Evolutionary conservation across 345 rosid genomes (phyloP).

Genomic region (Trapa bicornis): DNA sequence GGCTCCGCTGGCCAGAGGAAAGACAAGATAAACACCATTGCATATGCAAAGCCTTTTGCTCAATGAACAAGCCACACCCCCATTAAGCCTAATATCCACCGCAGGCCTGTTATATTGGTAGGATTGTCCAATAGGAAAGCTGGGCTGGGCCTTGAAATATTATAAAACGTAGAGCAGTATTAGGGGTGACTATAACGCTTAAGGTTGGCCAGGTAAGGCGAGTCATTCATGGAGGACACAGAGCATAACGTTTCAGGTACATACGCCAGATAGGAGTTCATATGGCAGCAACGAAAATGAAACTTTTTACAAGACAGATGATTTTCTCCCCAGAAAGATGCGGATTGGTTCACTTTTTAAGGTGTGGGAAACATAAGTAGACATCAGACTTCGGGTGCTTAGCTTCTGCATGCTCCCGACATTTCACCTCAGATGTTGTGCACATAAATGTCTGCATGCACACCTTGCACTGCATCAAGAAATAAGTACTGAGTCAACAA

Average conservation of each 20-base stretch:
- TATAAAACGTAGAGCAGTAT: too few species aligned
- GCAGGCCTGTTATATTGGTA: too few species aligned
- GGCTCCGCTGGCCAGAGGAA: too few species aligned
- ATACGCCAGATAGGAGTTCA: neutral
- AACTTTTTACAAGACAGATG: neutral
- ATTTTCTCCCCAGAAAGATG: neutral
- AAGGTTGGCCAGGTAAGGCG: neutral
- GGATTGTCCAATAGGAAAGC: too few species aligned
- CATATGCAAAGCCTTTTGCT: too few species aligned
- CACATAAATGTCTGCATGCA: constrained; percentile 65
- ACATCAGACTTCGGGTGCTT: constrained; percentile 43
- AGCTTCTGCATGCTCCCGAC: constrained; percentile 57
- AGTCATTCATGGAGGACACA: neutral
- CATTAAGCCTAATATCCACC: too few species aligned
- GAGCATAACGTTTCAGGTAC: neutral
- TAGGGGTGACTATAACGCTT: neutral
- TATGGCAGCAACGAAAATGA: neutral
- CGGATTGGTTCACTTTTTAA: constrained; percentile 19
- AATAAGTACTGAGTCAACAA: neutral
- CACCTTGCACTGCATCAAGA: constrained; percentile 42
- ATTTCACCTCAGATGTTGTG: constrained; percentile 55
- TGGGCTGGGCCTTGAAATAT: too few species aligned
- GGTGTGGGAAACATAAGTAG: constrained; percentile 32
- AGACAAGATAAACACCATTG: too few species aligned
- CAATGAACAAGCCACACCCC: too few species aligned